These are phyloP conservation scores for Neofusicoccum cordaticola DNA, from an alignment of 2,329 filamentous ascomycete genomes.

Conservation along the genomic window DNA sequence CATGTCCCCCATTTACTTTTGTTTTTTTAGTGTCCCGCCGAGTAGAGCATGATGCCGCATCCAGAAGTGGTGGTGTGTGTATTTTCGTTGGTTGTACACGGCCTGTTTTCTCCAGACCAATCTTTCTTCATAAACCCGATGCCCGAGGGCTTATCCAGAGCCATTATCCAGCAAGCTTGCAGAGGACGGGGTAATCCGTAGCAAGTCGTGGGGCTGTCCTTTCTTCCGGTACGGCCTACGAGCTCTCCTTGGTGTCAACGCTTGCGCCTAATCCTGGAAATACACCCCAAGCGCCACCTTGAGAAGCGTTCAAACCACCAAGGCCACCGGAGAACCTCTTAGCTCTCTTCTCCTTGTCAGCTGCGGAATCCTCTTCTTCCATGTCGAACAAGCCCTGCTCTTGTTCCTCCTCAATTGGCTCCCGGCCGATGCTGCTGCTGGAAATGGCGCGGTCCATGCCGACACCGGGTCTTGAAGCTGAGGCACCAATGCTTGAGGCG, in stretches of 20 bases:
- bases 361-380: slow-evolving; percentile 36
- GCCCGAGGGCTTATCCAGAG: not conserved
- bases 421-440: slow-evolving; percentile 39
- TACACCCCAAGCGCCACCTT: slow-evolving; percentile 2
- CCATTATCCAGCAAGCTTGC: not conserved
- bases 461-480: slow-evolving; percentile 20
- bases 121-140: not conserved
- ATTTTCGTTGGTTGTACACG: slow-evolving; percentile 8
- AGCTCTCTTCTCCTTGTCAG: not conserved
- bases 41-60: slow-evolving; percentile 8
- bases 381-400: slow-evolving; percentile 43
- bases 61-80: slow-evolving; percentile 6
- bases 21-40: not conserved
- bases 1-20: slow-evolving; percentile 4
- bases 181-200: not conserved
- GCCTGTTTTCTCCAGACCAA: not conserved
- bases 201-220: not conserved
- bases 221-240: not conserved
- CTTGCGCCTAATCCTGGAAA: not conserved
- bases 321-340: slow-evolving; percentile 2
- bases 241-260: not conserved
- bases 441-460: slow-evolving; percentile 37
- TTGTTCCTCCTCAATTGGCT: slow-evolving; percentile 40
- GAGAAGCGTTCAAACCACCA: not conserved
- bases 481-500: slow-evolving; percentile 30